Conservation (phyloP, 352 stramenopile genomes). For the Phytophthora uliginosa region DNA sequence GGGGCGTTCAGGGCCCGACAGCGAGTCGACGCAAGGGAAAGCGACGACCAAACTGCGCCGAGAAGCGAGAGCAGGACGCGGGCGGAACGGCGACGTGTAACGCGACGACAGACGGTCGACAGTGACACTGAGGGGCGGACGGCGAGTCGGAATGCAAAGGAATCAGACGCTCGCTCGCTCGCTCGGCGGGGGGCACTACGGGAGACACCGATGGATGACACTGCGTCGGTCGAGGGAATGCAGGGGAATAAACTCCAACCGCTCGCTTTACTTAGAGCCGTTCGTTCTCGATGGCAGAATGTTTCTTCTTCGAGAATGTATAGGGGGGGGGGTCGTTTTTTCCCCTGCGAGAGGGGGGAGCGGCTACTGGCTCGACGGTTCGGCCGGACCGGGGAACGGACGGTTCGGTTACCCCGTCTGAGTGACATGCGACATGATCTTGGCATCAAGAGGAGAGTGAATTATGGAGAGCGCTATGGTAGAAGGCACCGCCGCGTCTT, state of each 20-base stretch:
- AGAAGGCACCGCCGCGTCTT: not conserved
- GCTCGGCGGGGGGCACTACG: not conserved
- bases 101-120: slow-evolving; percentile 13
- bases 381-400: slow-evolving; percentile 11
- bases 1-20: slow-evolving; percentile 8
- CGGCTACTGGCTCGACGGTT: slow-evolving; percentile 45
- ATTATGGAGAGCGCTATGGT: slow-evolving; percentile 1
- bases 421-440: slow-evolving; percentile 15
- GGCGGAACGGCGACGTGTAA: slow-evolving; percentile 18
- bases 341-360: not conserved
- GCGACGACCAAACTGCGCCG: slow-evolving; percentile 15
- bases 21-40: slow-evolving; percentile 10
- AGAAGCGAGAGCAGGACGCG: slow-evolving; percentile 11
- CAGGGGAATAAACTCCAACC: slow-evolving; percentile 11
- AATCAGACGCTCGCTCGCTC: slow-evolving; percentile 17
- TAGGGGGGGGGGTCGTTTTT: slow-evolving; percentile 26
- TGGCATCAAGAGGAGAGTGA: too few species aligned
- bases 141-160: slow-evolving; percentile 40
- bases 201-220: not conserved
- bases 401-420: slow-evolving; percentile 33
- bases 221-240: slow-evolving; percentile 10
- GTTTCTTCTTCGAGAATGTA: slow-evolving; percentile 39
- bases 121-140: slow-evolving; percentile 6
- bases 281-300: slow-evolving; percentile 3
- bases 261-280: slow-evolving; percentile 22